Base-by-base conservation (phyloP, 2,329 filamentous ascomycete genomes). In the Madurella mycetomatis region DNA sequence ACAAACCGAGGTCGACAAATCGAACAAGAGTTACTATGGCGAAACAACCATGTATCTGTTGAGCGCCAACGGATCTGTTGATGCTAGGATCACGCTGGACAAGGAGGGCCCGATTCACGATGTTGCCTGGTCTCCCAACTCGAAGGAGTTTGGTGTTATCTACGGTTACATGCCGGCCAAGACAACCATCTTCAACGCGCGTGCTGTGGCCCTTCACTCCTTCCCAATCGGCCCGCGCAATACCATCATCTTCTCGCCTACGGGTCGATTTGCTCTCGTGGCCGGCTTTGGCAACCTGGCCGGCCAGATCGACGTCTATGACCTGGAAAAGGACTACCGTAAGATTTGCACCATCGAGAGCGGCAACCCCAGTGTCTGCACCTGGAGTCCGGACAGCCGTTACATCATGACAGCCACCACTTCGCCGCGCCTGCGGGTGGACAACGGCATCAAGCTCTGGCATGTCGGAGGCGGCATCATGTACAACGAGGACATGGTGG, bases 81-180 rank as follows among this genome's bases (percentile, higher is more conserved):
- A 99, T 72, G 94, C 92, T 55, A 86, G 94, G 64, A 86, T 99
- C 63, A 83, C 88, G 60, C 79, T 96, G 48, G 94, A 99, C 73
- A 97, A 97, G 76, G 92, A 97, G 70, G 94, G 94, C 0, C 94
- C 94, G 5, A 96, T 97, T 65, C 92, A 70, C 72, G 94, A 99
- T 69, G 92, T 99, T 42, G 84, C 88, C n/a, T 99, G 94, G 94
- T 96, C 91, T 44, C 92, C 94, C 46, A 97, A 94, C 73, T 95
- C 91, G 64, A 95, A 91, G 76, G 92, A 97, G 72, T 99, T 99
- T 67, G 92, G 91, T 68, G 94, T 99, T 32, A 86, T 96, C 15
- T 99, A 99, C 69, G 94, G 94, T 58, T 97, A 90, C 73, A 97
- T 96, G 91, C 94, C 94, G n/a, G 90, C 94, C 53, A 97, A 97